Conservation (phyloP, 331 rosid species). For the Acacia concinna region DNA sequence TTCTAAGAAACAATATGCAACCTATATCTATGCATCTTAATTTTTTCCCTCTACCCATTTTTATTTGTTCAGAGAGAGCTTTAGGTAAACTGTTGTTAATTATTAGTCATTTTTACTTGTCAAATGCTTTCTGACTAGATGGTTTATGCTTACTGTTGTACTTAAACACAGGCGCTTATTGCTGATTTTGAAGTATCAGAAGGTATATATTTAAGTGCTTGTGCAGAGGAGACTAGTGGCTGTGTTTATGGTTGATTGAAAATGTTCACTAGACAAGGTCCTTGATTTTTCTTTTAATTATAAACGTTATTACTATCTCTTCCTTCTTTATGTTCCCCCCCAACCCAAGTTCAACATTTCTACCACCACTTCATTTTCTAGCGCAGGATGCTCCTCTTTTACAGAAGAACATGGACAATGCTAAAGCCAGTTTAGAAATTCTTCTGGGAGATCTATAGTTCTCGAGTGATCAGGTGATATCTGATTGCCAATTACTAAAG, state of each 20-base stretch:
- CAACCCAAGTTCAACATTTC: neutral
- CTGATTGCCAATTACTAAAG: slow-evolving; percentile 22
- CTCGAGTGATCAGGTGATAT: slow-evolving; percentile 88
- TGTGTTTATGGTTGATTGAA: slow-evolving; percentile 83
- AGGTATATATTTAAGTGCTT: slow-evolving; percentile 68
- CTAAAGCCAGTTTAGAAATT: slow-evolving; percentile 85
- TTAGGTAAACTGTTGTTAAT: neutral
- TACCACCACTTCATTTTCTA: slow-evolving; percentile 23
- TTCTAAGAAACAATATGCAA: neutral
- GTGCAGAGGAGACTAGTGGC: slow-evolving; percentile 56
- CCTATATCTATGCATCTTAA: neutral
- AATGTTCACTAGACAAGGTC: slow-evolving; percentile 78
- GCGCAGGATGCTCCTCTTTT: slow-evolving; percentile 78
- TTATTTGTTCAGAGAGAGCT: neutral
- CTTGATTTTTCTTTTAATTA: slow-evolving; percentile 22
- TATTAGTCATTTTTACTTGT: neutral
- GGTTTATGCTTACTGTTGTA: slow-evolving; percentile 7
- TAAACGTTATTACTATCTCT: slow-evolving; percentile 11
- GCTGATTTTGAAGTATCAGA: slow-evolving; percentile 84
- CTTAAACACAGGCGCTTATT: slow-evolving; percentile 53
- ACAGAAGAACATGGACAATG: slow-evolving; percentile 74
- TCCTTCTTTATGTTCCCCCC: neutral
- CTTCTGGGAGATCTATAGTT: too few species aligned
- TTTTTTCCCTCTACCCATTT: neutral
- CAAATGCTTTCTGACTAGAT: neutral